Evolutionary conservation across 2,329 filamentous ascomycete genomes (phyloP).

Genomic region (Rutstroemia sp.): DNA sequence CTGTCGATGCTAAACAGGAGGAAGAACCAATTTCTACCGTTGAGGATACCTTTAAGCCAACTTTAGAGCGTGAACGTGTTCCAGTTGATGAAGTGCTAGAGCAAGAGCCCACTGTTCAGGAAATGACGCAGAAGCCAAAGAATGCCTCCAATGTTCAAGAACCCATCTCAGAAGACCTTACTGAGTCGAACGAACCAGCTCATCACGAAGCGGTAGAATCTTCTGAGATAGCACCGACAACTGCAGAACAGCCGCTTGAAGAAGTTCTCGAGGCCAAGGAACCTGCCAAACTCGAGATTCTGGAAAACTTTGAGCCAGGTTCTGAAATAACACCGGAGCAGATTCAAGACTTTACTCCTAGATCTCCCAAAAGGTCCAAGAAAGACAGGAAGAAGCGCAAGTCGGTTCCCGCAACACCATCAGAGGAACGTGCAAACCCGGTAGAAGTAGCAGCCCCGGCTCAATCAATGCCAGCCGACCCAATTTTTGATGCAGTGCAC

Average conservation of each 20-base stretch:
- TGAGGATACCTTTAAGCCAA: background rate
- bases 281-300: background rate
- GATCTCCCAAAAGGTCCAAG: slow-evolving; percentile 14
- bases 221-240: background rate
- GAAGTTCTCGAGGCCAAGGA: background rate
- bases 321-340: background rate
- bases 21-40: background rate
- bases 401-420: slow-evolving; percentile 4
- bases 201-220: background rate
- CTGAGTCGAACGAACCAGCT: background rate
- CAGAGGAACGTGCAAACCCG: background rate
- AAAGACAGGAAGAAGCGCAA: slow-evolving; percentile 21
- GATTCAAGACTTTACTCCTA: slow-evolving; percentile 8
- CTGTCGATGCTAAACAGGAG: background rate
- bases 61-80: background rate
- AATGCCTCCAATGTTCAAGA: background rate
- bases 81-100: background rate
- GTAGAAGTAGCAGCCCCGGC: background rate
- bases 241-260: background rate
- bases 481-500: background rate
- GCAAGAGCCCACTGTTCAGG: background rate
- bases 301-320: background rate
- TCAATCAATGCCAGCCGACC: background rate
- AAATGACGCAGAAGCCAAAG: background rate
- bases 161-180: background rate